These are phyloP conservation scores for Scalesia atractyloides DNA, from an alignment of 129 eudicot species.

Conservation along the genomic window DNA sequence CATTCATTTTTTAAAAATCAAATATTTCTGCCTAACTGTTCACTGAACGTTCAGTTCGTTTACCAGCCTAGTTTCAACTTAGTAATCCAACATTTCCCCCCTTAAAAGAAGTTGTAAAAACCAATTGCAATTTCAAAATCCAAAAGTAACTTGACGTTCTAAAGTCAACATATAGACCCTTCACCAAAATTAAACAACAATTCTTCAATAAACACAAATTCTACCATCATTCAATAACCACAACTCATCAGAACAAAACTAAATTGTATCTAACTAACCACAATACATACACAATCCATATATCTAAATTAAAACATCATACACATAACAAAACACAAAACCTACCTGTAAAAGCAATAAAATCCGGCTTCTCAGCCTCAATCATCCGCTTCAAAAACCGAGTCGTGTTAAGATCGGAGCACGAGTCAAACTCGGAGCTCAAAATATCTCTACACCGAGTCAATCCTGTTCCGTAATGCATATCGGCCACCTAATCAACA, in stretches of 20 bases:
- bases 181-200: too few relatives aligned
- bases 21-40: too few relatives aligned
- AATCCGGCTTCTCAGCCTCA: slow-evolving; percentile 77
- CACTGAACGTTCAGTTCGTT: too few relatives aligned
- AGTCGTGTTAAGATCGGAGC: slow-evolving; percentile 87
- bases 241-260: too few relatives aligned
- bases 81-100: background rate
- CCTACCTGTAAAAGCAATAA: slow-evolving; percentile 87
- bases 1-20: too few relatives aligned
- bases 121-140: too few relatives aligned
- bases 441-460: slow-evolving; percentile 85
- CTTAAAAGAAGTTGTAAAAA: too few relatives aligned
- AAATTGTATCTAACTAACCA: background rate
- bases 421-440: slow-evolving; percentile 54
- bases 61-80: background rate
- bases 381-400: slow-evolving; percentile 70
- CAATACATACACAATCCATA: background rate
- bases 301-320: background rate
- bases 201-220: too few relatives aligned
- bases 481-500: slow-evolving; percentile 81
- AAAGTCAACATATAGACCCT: background rate
- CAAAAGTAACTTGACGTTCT: background rate
- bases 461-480: slow-evolving; percentile 91
- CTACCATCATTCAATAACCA: too few relatives aligned
- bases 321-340: background rate